Percentiles rank a stretch among this genome's conserved stretches.
Conservation (phyloP, 768 basidiomycete genomes). For the Sutorius australiensis region DNA sequence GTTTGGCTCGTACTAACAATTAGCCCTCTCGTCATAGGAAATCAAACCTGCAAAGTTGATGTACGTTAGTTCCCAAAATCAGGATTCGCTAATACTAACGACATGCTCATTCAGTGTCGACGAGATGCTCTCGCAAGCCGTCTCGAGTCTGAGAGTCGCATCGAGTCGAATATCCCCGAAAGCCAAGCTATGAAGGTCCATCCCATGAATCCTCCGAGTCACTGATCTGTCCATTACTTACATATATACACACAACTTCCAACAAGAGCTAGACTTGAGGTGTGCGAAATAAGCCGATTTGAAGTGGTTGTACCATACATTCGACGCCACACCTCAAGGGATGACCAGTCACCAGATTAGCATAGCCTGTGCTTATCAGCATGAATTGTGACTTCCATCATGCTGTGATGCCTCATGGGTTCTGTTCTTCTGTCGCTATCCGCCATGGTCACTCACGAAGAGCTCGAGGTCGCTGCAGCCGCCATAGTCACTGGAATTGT, state of each 20-base stretch:
- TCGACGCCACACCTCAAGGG: too few species aligned
- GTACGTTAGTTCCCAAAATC: constrained; percentile 37
- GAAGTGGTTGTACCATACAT: too few species aligned
- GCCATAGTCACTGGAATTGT: constrained; percentile 5
- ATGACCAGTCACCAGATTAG: too few species aligned
- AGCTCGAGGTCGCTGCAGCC: background rate
- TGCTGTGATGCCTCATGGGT: too few species aligned
- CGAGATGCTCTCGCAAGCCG: constrained; percentile 72
- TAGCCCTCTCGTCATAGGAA: constrained; percentile 42
- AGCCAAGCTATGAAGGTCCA: constrained; percentile 43
- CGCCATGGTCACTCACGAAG: constrained; percentile 8
- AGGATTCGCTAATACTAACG: constrained; percentile 8
- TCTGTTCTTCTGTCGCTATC: background rate
- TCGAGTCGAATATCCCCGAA: constrained; percentile 39
- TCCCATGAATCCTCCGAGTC: background rate
- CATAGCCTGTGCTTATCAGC: background rate
- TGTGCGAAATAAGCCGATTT: background rate
- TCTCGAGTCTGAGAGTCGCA: constrained; percentile 48
- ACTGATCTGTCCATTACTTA: background rate
- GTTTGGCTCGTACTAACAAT: constrained; percentile 1
- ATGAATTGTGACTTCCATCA: background rate
- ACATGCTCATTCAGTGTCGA: constrained; percentile 55
- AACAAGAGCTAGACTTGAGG: background rate
- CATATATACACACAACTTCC: background rate
- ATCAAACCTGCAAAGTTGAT: constrained; percentile 85